Evolutionary conservation across 2,329 filamentous ascomycete species (phyloP).

Genomic region (Fusarium paranaense): DNA sequence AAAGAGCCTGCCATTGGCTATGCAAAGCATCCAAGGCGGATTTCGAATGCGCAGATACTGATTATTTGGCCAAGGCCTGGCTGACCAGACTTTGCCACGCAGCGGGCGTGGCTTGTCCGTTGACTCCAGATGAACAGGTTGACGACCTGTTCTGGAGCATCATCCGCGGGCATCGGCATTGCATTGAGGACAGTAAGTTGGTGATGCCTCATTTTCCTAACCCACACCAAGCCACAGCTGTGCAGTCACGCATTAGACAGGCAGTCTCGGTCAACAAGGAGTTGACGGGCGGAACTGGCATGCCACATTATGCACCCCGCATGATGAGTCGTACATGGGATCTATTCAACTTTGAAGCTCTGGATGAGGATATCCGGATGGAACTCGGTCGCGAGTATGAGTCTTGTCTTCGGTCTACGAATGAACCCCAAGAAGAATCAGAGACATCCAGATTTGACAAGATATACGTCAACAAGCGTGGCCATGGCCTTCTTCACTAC

Average conservation of each 20-base stretch:
- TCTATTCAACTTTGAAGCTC: neutral
- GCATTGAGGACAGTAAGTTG: neutral
- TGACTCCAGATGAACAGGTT: conserved; percentile 3
- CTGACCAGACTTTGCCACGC: conserved; percentile 1
- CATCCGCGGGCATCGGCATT: neutral
- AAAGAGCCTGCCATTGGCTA: neutral
- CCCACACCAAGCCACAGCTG: neutral
- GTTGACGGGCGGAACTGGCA: conserved; percentile 1
- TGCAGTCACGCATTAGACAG: neutral
- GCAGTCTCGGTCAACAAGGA: neutral
- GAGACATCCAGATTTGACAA: neutral
- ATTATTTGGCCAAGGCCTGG: conserved; percentile 3
- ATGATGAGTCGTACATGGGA: conserved; percentile 8
- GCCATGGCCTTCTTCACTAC: neutral
- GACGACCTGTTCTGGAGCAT: conserved; percentile 6
- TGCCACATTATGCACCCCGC: conserved; percentile 2
- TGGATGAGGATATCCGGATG: neutral
- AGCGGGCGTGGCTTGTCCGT: neutral
- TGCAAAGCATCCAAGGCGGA: neutral
- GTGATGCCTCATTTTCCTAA: neutral
- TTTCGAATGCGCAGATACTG: neutral
- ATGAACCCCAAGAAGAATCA: too few relatives aligned
- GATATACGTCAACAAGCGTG: conserved; percentile 6
- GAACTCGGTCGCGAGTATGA: neutral
- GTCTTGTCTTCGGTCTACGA: neutral